Evolutionary conservation across 108 stramenopile genomes (phyloP).

Genomic region (Conticribra weissflogii): DNA sequence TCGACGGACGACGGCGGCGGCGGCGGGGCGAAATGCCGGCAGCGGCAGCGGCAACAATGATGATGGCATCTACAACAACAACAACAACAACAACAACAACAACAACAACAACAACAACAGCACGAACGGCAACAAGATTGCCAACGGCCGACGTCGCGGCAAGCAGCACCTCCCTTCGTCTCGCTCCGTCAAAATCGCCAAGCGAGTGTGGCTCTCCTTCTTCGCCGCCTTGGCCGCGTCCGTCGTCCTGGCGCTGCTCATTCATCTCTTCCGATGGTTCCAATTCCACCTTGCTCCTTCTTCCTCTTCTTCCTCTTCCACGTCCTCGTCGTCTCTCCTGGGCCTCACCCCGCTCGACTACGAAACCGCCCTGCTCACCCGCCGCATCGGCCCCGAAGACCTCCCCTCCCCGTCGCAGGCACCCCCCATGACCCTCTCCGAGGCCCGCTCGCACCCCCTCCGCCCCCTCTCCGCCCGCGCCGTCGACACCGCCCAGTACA

Average conservation of each 20-base stretch:
- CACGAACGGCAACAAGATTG: too few relatives aligned
- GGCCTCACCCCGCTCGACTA: too few relatives aligned
- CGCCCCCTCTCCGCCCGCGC: slow-evolving; percentile 5
- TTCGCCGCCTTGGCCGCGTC: slow-evolving; percentile 28
- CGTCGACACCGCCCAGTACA: slow-evolving; percentile 60
- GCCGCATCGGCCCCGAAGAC: too few relatives aligned
- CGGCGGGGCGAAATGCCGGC: too few relatives aligned
- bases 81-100: not conserved
- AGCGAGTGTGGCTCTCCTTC: slow-evolving; percentile 30
- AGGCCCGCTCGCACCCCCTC: slow-evolving; percentile 23
- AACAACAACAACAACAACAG: slow-evolving; percentile 1
- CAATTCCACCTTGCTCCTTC: too few relatives aligned
- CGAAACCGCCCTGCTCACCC: too few relatives aligned
- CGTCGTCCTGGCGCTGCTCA: slow-evolving; percentile 24
- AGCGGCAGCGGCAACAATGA: not conserved
- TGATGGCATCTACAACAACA: not conserved
- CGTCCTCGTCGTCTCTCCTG: too few relatives aligned
- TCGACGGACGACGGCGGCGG: too few relatives aligned
- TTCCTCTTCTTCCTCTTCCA: too few relatives aligned
- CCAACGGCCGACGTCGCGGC: not conserved
- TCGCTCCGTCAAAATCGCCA: slow-evolving; percentile 22
- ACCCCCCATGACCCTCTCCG: slow-evolving; percentile 35
- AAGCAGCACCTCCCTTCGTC: not conserved
- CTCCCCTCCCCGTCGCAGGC: too few relatives aligned
- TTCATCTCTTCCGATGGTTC: slow-evolving; percentile 21